phyloP scores from a whole-genome alignment of 495 filamentous ascomycete genomes.

The Gamarada debralockiae region DNA sequence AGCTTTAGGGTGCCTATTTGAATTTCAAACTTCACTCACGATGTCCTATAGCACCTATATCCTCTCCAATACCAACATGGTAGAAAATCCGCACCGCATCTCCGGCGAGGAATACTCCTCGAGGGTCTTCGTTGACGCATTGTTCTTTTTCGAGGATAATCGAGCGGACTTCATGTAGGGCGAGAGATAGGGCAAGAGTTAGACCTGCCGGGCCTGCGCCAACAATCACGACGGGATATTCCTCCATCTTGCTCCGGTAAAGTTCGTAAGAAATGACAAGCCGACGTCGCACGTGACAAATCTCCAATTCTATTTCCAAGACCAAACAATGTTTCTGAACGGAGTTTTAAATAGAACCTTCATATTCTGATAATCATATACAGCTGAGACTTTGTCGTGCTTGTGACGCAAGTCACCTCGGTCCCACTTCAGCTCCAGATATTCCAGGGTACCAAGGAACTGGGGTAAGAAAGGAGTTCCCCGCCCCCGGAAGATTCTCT shows the following conservation, averaged over 20 bases:
- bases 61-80: constrained; percentile 39
- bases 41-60: constrained; percentile 32
- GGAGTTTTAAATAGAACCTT: not conserved
- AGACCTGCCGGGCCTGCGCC: constrained; percentile 37
- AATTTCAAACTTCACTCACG: constrained; percentile 11
- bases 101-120: constrained; percentile 46
- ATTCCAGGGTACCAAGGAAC: too few relatives aligned
- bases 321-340: not conserved
- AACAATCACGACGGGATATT: constrained; percentile 32
- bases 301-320: too few relatives aligned
- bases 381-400: too few relatives aligned
- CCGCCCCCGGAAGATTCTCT: too few relatives aligned
- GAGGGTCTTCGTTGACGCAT: constrained; percentile 44
- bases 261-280: too few relatives aligned
- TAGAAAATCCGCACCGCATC: constrained; percentile 47
- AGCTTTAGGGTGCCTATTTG: too few relatives aligned
- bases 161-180: constrained; percentile 29
- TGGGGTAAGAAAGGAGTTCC: too few relatives aligned
- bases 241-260: constrained; percentile 24
- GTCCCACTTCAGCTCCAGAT: too few relatives aligned
- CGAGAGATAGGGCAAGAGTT: constrained; percentile 29
- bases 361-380: too few relatives aligned
- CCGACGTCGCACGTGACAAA: too few relatives aligned
- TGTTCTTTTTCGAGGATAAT: constrained; percentile 39
- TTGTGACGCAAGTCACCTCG: too few relatives aligned